Percentiles rank a stretch among this genome's conserved stretches.
Conservation (phyloP, 163 green algal species). For the Trebouxiophyceae sp. region DNA sequence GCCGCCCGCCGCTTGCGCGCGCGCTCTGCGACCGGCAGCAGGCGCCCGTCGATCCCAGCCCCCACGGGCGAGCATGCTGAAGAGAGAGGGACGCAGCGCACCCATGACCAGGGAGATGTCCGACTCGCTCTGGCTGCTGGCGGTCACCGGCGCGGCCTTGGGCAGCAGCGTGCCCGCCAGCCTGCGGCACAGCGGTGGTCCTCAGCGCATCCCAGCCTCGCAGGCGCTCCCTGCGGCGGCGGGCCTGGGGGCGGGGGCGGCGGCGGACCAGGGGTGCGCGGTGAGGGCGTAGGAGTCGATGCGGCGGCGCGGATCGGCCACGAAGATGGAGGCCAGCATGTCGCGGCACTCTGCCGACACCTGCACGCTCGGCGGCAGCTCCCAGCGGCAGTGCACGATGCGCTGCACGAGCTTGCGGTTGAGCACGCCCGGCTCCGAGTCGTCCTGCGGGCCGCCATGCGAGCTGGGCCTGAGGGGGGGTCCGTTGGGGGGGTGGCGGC, state of each 20-base stretch:
- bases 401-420: slow-evolving; percentile 17
- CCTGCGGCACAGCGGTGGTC: no score
- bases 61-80: no score
- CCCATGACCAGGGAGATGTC: no score
- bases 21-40: background rate
- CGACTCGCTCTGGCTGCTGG: no score
- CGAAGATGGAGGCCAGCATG: slow-evolving; percentile 77
- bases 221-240: background rate
- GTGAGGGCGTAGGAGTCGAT: slow-evolving; percentile 52
- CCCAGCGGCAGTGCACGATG: slow-evolving; percentile 9
- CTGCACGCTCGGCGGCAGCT: slow-evolving; percentile 12
- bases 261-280: background rate
- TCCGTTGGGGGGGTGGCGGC: background rate
- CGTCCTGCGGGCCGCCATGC: background rate
- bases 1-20: background rate
- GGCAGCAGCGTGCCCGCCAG: no score
- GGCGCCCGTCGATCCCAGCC: no score
- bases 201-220: no score
- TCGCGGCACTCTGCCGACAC: slow-evolving; percentile 61
- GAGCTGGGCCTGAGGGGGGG: background rate
- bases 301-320: slow-evolving; percentile 63
- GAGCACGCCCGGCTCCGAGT: background rate
- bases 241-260: background rate
- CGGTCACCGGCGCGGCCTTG: no score
- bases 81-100: no score